Percentiles rank a stretch among this genome's conserved stretches.
Conservation (phyloP, 441 rosid species). For the Biscutella laevigata region DNA sequence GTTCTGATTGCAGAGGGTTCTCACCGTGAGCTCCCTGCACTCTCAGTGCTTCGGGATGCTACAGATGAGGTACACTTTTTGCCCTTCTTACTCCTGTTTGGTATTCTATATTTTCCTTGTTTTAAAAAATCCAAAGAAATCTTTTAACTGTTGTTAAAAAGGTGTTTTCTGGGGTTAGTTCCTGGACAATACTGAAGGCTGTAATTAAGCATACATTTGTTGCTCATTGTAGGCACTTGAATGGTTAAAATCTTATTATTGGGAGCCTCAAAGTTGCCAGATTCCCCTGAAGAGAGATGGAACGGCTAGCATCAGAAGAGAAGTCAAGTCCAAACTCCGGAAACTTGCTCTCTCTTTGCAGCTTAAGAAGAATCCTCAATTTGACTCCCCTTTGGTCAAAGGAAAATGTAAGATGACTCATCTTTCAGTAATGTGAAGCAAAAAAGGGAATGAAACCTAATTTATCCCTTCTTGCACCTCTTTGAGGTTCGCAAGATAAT, state of each 20-base stretch:
- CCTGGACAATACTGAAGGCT: not conserved
- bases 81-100: slow-evolving; percentile 5
- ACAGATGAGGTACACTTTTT: slow-evolving; percentile 48
- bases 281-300: slow-evolving; percentile 51
- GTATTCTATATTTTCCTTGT: not conserved
- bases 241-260: slow-evolving; percentile 77
- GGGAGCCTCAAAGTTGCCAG: slow-evolving; percentile 67
- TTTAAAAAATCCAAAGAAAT: not conserved
- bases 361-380: slow-evolving; percentile 31
- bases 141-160: not conserved
- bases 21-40: slow-evolving; percentile 81
- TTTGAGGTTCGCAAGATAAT: not conserved
- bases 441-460: not conserved
- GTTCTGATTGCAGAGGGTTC: slow-evolving; percentile 60
- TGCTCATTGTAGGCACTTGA: slow-evolving; percentile 60
- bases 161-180: not conserved
- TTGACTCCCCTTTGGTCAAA: slow-evolving; percentile 33
- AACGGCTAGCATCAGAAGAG: slow-evolving; percentile 40
- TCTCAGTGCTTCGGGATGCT: slow-evolving; percentile 62
- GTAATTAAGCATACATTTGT: slow-evolving; percentile 5
- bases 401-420: slow-evolving; percentile 34
- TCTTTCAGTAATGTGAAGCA: not conserved
- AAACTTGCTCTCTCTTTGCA: slow-evolving; percentile 50
- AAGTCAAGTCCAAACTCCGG: slow-evolving; percentile 50
- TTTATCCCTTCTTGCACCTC: not conserved